phyloP scores from a whole-genome alignment of 345 rosid genomes.

The Syzygium oleosum region DNA sequence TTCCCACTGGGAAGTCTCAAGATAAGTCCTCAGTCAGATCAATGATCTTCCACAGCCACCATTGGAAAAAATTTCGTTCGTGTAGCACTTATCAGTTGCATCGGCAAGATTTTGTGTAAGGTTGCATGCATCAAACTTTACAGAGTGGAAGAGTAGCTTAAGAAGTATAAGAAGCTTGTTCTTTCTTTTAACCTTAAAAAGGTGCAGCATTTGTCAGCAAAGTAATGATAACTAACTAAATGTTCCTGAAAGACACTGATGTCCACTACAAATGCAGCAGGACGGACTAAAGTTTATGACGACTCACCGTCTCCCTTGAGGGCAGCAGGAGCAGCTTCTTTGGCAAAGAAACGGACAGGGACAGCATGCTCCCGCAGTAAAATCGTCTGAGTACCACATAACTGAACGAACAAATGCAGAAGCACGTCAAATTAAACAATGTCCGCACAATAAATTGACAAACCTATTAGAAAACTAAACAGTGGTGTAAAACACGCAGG shows the following conservation, averaged over 20 bases:
- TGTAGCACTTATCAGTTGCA: not conserved
- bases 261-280: not conserved
- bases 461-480: not conserved
- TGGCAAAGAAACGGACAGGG: conserved; percentile 64
- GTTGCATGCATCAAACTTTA: not conserved
- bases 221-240: not conserved
- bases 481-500: not conserved
- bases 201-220: not conserved
- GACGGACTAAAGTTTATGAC: not conserved
- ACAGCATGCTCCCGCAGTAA: conserved; percentile 41
- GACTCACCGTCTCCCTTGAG: conserved; percentile 85
- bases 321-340: conserved; percentile 56
- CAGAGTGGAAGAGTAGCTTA: not conserved
- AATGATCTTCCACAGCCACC: not conserved
- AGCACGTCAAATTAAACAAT: not conserved
- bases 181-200: not conserved
- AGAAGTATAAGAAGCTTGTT: not conserved
- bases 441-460: not conserved
- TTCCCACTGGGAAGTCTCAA: not conserved
- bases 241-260: not conserved
- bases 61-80: not conserved
- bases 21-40: not conserved
- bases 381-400: conserved; percentile 34
- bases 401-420: conserved; percentile 29
- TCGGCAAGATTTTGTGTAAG: not conserved